Evolutionary conservation across 352 stramenopile species (phyloP), one percentile per base, ranked within the genome.

Genomic region (Phytopythium helicoides): DNA sequence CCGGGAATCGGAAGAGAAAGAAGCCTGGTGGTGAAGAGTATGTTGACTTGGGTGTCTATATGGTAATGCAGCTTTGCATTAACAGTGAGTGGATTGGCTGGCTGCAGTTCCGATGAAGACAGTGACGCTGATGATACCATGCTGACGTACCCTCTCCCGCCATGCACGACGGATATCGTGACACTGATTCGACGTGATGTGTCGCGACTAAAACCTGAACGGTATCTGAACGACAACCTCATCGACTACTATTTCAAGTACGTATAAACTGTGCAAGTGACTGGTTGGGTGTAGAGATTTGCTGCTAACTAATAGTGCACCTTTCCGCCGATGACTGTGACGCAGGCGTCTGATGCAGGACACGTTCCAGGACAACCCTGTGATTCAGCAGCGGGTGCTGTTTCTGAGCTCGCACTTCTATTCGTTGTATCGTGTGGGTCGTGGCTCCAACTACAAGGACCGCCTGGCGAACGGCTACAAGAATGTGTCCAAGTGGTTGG

Each of bases 241-340:
- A 89, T 97, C 57, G 87, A 97, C 54, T 95, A 95, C 53, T 94
- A 94, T 42, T 84, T 97, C 61, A 96, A 95, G 87, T 92, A 76
- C 40, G 76, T 56, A 33, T 33, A 10, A 33, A 21, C 19, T 40
- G 45, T 34, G n/a, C n/a, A n/a, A n/a, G n/a, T n/a, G n/a, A n/a
- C n/a, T n/a, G n/a, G n/a, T n/a, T n/a, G n/a, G n/a, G n/a, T n/a
- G n/a, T n/a, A n/a, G n/a, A n/a, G n/a, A n/a, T n/a, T n/a, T n/a
- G n/a, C n/a, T n/a, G n/a, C n/a, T n/a, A n/a, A n/a, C n/a, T n/a
- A n/a, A n/a, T n/a, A n/a, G n/a, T n/a, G n/a, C n/a, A n/a, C n/a
- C 33, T 36, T 50, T 26, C 4, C n/a, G 19, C 28, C 14, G 31
- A 21, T 51, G 0, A 7, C 25, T 4, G 19, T 37, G 7, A 50